Evolutionary conservation across 495 filamentous ascomycete genomes (phyloP), one percentile per base, ranked within the genome.

Genomic region (Daldinia grandis): DNA sequence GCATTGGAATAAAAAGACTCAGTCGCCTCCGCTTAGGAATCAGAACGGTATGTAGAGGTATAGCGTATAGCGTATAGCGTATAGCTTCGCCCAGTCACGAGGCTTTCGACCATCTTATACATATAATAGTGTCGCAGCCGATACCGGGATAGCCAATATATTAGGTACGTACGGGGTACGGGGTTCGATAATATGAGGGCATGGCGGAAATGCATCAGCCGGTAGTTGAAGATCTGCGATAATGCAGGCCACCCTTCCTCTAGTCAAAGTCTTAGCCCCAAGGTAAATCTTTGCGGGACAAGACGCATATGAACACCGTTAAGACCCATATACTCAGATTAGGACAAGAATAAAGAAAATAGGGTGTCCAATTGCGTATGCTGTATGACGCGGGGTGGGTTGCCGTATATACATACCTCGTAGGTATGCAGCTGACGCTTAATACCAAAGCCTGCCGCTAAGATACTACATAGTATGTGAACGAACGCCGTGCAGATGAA

Each of bases 171-270:
- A 54, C 58, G 56, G 62, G 49, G 50, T 58, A 72, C 47, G 49
- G 60, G 59, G 37, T 60, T 72, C 31, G 51, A 47, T 58, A 31
- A 64, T 61, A 10, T 2, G 65, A 30, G 64, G 58, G 42, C 33
- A 35, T 35, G 6, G 50, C 70, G 70, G 70, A 65, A 72, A 63
- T 50, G 69, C 65, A 73, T 68, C 70, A 64, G 64, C 56, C 71
- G 71, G 71, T 74, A 74, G 66, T 74, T 74, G 66, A 64, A 5
- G 71, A 74, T 74, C 71, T 74, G 44, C 71, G 53, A 62, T 51
- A 14, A 62, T 64, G 64, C 61, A 59, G 21, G 51, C 28, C 27
- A 35, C n/a, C 38, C 24, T 33, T 33, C 42, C 27, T 54, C 56
- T 33, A 60, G 53, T 35, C 24, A 47, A 17, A 31, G 38, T 40